phyloP scores from a whole-genome alignment of 306 rosid species.

The Echinosophora koreensis region DNA sequence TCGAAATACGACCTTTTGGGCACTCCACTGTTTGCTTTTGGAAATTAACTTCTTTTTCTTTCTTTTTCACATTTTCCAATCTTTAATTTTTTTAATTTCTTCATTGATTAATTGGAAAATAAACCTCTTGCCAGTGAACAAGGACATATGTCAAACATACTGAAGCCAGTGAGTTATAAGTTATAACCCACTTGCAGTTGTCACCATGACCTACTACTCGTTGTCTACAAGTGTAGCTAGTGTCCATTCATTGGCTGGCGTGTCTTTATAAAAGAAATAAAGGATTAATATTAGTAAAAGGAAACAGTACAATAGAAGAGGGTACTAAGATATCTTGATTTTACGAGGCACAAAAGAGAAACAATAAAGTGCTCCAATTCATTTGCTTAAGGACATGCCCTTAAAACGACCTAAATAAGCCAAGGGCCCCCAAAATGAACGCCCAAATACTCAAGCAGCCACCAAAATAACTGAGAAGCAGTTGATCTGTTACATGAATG shows the following conservation, averaged over 20 bases:
- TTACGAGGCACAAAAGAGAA: not conserved
- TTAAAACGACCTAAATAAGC: slow-evolving; percentile 1
- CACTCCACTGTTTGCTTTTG: slow-evolving; percentile 8
- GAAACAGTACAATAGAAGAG: not conserved
- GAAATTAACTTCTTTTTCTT: not conserved
- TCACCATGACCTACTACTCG: not conserved
- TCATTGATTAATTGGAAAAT: slow-evolving; percentile 4
- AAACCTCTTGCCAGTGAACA: slow-evolving; percentile 22
- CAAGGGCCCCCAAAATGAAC: slow-evolving; percentile 1
- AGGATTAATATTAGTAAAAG: slow-evolving; percentile 18
- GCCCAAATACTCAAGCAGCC: not conserved
- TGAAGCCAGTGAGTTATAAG: slow-evolving; percentile 17
- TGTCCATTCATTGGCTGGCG: slow-evolving; percentile 8
- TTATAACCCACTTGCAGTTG: slow-evolving; percentile 3
- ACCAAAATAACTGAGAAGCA: not conserved
- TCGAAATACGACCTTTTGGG: not conserved
- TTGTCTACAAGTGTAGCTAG: not conserved
- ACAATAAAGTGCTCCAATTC: not conserved
- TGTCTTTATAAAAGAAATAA: slow-evolving; percentile 1
- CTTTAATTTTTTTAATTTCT: not conserved
- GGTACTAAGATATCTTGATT: not conserved
- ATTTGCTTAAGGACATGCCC: not conserved
- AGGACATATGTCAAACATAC: slow-evolving; percentile 5
- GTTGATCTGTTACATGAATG: not conserved
- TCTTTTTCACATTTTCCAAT: slow-evolving; percentile 18